These are phyloP conservation scores for Mycena vulgaris DNA, from an alignment of 768 basidiomycete species.

Conservation along the genomic window DNA sequence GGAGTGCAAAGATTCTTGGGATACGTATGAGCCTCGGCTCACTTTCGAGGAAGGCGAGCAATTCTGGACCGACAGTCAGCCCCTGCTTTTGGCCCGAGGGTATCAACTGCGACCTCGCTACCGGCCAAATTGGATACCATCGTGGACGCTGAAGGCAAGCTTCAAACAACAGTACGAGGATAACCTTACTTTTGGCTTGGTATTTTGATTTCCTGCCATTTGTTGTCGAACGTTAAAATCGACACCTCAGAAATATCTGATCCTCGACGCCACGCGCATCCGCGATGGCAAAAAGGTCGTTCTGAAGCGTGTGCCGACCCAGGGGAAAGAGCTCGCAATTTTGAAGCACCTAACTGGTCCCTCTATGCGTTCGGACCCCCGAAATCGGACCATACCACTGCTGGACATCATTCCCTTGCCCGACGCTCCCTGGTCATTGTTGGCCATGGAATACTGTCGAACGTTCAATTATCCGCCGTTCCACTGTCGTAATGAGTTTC, in stretches of 20 bases:
- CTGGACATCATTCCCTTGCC: constrained; percentile 19
- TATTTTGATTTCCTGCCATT: background rate
- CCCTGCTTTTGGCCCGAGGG: constrained; percentile 15
- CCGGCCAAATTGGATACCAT: constrained; percentile 31
- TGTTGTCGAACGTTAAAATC: background rate
- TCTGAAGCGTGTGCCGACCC: constrained; percentile 13
- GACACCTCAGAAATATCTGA: background rate
- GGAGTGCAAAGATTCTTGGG: background rate
- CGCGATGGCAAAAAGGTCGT: constrained; percentile 24
- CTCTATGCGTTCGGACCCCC: background rate
- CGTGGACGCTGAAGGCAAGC: background rate
- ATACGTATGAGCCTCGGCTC: background rate
- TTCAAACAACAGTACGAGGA: background rate
- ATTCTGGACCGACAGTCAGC: constrained; percentile 29
- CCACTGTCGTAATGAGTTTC: constrained; percentile 29
- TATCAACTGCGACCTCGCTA: constrained; percentile 33
- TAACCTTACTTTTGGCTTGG: background rate
- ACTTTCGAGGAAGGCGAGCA: background rate
- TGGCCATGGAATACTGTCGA: constrained; percentile 31
- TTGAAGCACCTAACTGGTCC: background rate
- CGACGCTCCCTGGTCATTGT: background rate
- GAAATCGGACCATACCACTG: constrained; percentile 16
- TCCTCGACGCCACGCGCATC: constrained; percentile 26
- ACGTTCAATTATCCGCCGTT: constrained; percentile 31
- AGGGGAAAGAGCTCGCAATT: background rate